Evolutionary conservation across 192 early-diverging fungal species (phyloP), one percentile per base, ranked within the genome.

Genomic region (Dispira simplex): DNA sequence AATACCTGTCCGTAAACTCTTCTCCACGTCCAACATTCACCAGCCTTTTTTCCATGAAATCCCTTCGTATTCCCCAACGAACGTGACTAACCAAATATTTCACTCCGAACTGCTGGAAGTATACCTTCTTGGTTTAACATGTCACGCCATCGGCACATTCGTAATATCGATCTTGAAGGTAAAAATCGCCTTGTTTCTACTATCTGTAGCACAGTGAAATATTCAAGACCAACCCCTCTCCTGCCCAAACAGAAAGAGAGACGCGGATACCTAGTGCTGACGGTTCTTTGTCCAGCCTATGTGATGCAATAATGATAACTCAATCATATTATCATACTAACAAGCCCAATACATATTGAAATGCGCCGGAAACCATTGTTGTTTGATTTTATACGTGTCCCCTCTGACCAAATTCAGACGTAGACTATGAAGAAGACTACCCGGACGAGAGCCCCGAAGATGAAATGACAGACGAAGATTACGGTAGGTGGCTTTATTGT

Each of bases 131-230:
- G 1, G 32, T 39, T 60, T 43, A 43, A 28, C 58, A 60, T 60
- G 58, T 60, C 58, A 43, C 58, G 58, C 58, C 58, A 60, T 27
- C 58, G 58, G 11, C 11, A 43, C 58, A 44, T 60, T 43, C 58
- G 58, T 21, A 60, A 60, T 27, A 18, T 60, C 1, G 58, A 60
- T 44, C 58, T 60, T 18, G 58, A 60, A 3, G 58, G 58, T 60
- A 60, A 16, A 32, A 44, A 13, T 44, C 1, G 3, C 10, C 14
- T 43, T 44, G 14, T 14, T 13, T 60, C 14, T 44, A 60, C 44
- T 43, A 28, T 16, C 1, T 2, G 10, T 14, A 18, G 10, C 14
- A 44, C 18, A 10, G 58, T 28, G 12, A 14, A 27, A 0, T 28
- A 60, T 44, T 12, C 18, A 0, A 18, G 10, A 44, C 21, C 25